Conservation (phyloP, 257 asterid genomes). For the Eustoma russellianum region DNA sequence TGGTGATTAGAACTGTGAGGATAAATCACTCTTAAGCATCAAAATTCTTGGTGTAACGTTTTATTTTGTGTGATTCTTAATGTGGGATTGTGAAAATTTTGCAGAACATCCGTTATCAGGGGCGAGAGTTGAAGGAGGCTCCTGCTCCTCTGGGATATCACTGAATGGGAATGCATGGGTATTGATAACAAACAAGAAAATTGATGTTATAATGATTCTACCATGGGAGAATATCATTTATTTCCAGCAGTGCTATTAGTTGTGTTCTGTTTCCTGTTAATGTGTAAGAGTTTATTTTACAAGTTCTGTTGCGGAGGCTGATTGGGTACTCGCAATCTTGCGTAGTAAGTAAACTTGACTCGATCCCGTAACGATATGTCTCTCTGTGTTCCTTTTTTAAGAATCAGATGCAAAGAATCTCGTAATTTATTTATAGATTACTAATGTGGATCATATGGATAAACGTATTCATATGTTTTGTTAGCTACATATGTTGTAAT, state of each 20-base stretch:
- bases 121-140: slow-evolving; percentile 37
- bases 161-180: slow-evolving; percentile 8
- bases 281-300: neutral
- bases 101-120: slow-evolving; percentile 52
- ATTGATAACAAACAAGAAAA: neutral
- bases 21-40: neutral
- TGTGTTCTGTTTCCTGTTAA: neutral
- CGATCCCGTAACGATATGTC: neutral
- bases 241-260: neutral
- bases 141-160: slow-evolving; percentile 54
- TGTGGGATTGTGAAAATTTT: slow-evolving; percentile 4
- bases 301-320: neutral
- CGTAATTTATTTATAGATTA: no score
- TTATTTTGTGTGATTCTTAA: neutral
- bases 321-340: no score
- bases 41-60: neutral
- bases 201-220: neutral
- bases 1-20: slow-evolving; percentile 64
- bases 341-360: no score
- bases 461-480: no score
- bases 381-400: no score
- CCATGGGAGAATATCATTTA: neutral
- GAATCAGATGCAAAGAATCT: no score
- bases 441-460: no score
- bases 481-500: no score